These are phyloP conservation scores for Cystoisospora suis DNA, from an alignment of 169 alveolate species.

Conservation along the genomic window DNA sequence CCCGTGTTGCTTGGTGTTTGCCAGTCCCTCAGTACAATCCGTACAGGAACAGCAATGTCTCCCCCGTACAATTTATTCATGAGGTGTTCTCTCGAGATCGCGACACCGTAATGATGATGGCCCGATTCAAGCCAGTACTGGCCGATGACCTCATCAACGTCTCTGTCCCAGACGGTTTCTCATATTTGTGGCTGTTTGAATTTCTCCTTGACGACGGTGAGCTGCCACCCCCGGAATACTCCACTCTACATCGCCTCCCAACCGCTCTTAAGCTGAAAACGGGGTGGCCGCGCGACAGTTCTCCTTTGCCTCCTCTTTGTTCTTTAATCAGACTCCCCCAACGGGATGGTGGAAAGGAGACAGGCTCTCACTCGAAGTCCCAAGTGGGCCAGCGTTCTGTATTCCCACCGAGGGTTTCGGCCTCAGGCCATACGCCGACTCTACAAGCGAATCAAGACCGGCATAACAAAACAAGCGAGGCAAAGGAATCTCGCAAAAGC, in stretches of 20 bases:
- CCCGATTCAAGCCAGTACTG: not conserved
- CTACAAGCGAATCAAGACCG: not conserved
- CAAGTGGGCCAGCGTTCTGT: not conserved
- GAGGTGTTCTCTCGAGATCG: not conserved
- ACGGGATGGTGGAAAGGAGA: not conserved
- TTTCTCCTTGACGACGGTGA: not conserved
- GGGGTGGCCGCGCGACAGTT: too few relatives aligned
- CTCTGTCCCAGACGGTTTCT: slow-evolving; percentile 4
- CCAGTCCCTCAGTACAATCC: slow-evolving; percentile 1
- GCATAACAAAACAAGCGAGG: not conserved
- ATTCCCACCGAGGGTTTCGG: not conserved
- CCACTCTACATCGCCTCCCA: not conserved
- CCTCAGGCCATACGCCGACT: slow-evolving; percentile 9
- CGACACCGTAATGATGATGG: not conserved
- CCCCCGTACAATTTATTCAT: not conserved
- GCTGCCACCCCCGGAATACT: not conserved
- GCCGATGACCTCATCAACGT: not conserved
- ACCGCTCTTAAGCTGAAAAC: not conserved
- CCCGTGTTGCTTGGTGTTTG: not conserved
- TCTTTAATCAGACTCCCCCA: not conserved
- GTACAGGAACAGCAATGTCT: not conserved
- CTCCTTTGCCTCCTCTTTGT: not conserved
- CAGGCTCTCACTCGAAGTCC: not conserved
- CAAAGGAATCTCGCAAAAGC: not conserved
- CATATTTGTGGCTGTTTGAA: slow-evolving; percentile 26